These are phyloP conservation scores for Corynespora cassiicola DNA, from an alignment of 2,329 filamentous ascomycete genomes.

Conservation along the genomic window DNA sequence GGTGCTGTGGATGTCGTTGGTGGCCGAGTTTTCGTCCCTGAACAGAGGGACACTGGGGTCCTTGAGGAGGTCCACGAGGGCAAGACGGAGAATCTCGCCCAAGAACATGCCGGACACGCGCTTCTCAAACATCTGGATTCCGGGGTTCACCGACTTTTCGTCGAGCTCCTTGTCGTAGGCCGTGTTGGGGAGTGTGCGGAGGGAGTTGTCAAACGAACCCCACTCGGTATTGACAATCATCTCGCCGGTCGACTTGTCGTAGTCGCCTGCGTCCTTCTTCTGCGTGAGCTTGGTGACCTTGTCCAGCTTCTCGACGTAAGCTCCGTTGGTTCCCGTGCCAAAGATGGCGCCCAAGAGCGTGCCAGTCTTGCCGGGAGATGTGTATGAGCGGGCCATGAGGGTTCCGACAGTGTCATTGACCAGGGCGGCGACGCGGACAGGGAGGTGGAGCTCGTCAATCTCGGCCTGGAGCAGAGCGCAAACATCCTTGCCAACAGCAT, in stretches of 20 bases:
- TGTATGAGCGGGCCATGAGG: constrained; percentile 96
- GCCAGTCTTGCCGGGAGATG: constrained; percentile 83
- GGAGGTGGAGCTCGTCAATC: constrained; percentile 84
- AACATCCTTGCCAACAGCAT: constrained; percentile 92
- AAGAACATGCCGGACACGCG: constrained; percentile 98
- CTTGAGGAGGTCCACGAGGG: constrained; percentile 74
- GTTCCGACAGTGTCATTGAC: constrained; percentile 99
- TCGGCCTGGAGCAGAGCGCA: constrained; percentile 88
- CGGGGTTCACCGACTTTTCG: constrained; percentile 82
- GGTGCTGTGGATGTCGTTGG: constrained; percentile 71
- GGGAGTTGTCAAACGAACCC: constrained; percentile 96
- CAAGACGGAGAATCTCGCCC: constrained; percentile 86
- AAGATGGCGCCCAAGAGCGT: constrained; percentile 97
- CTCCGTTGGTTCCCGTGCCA: constrained; percentile 95
- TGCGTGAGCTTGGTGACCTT: constrained; percentile 79
- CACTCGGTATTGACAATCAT: constrained; percentile 99
- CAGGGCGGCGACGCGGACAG: constrained; percentile 91
- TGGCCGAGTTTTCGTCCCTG: constrained; percentile 74
- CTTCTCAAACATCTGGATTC: constrained; percentile 99
- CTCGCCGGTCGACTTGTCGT: constrained; percentile 80
- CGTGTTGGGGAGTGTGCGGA: constrained; percentile 86
- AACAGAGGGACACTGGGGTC: constrained; percentile 74
- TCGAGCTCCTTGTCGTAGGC: constrained; percentile 83
- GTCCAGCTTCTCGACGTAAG: constrained; percentile 90
- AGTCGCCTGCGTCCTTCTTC: constrained; percentile 59